Evolutionary conservation across 2,329 filamentous ascomycete species (phyloP), one percentile per base, ranked within the genome.

Genomic region (Pyrenochaeta sp.): DNA sequence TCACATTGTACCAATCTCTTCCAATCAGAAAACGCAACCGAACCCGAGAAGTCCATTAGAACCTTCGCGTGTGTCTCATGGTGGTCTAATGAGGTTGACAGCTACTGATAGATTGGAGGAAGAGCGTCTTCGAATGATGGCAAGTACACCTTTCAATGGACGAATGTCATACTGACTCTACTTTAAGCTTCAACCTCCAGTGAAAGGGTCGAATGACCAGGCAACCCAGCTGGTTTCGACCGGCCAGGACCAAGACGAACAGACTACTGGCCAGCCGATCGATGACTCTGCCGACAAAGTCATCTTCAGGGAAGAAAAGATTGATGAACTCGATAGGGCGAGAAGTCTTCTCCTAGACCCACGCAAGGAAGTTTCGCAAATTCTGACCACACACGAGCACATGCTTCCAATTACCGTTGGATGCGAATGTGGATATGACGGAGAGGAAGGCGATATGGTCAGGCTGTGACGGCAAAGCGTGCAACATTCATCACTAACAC

Each of bases 361-460:
- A 18, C 36, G 36, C 7, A 34, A 22, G 18, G 36, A 30, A 18
- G 26, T 23, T 3, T 19, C 9, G 4, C 3, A n/a, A 19, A 26
- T 23, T 2, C 21, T 14, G 4, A 40, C 36, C 6, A 21, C 9
- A 3, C 11, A 40, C 10, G 28, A 40, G 10, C 36, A 40, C 15
- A 3, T 19, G 6, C 13, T 31, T 9, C 21, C 23, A 6, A 23
- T 30, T 9, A 42, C 24, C 13, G 9, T 42, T 22, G 7, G 31
- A n/a, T 27, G 28, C 15, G 10, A 27, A 31, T 34, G 42, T 6
- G 21, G 15, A 13, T 17, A 44, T 23, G 3, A 6, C 2, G 41
- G n/a, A 10, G 39, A 37, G 14, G 38, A 39, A 23, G 44, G 35
- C 7, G 23, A 21, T 13, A 40, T 35, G 24, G 31, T 40, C 14